phyloP scores from a whole-genome alignment of 345 rosid genomes.

The Salix dunnii region DNA sequence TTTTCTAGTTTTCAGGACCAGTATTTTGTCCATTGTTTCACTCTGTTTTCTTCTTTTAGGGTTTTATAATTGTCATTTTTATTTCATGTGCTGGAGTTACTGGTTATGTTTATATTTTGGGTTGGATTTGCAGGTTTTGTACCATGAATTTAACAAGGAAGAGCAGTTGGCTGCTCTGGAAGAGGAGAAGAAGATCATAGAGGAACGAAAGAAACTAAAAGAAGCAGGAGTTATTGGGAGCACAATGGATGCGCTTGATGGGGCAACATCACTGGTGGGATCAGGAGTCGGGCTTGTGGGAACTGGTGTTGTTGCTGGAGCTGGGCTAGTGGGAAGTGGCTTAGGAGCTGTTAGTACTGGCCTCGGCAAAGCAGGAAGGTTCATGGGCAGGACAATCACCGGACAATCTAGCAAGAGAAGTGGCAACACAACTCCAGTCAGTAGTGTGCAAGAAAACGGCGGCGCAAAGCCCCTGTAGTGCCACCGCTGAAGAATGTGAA shows the following conservation, averaged over 20 bases:
- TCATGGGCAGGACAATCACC: constrained; percentile 78
- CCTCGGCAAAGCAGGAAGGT: constrained; percentile 77
- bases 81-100: background rate
- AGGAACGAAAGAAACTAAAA: constrained; percentile 73
- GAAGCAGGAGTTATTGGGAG: constrained; percentile 94
- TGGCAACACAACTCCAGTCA: constrained; percentile 76
- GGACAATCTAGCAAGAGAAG: constrained; percentile 74
- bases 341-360: constrained; percentile 79
- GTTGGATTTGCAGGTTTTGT: constrained; percentile 42
- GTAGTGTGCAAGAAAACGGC: constrained; percentile 56
- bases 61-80: background rate
- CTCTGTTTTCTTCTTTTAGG: background rate
- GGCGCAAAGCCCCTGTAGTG: constrained; percentile 45
- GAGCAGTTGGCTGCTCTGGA: constrained; percentile 82
- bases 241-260: constrained; percentile 78
- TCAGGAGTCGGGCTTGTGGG: constrained; percentile 75
- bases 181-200: constrained; percentile 81
- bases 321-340: constrained; percentile 65
- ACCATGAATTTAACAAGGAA: constrained; percentile 69
- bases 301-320: constrained; percentile 61
- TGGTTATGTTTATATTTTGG: background rate
- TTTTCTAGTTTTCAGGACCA: background rate
- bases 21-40: background rate
- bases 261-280: constrained; percentile 53
- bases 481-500: constrained; percentile 9